These are phyloP conservation scores for Ustilago trichophora DNA, from an alignment of 1,284 basidiomycete species.

Conservation along the genomic window DNA sequence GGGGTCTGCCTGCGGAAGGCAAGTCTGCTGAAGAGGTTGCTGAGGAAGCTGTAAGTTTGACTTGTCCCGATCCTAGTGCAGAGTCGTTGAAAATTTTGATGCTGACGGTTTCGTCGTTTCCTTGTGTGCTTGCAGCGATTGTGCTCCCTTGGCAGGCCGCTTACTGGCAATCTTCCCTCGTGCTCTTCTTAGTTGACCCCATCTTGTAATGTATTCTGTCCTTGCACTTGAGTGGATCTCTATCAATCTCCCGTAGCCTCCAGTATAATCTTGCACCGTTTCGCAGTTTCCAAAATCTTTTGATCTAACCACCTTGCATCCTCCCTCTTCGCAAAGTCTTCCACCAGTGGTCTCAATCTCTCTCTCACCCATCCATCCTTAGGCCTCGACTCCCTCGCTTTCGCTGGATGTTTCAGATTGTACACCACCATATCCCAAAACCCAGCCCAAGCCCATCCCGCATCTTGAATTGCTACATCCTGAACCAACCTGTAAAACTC, in stretches of 20 bases:
- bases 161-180: constrained; percentile 54
- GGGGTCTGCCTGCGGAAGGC: constrained; percentile 36
- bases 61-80: no score
- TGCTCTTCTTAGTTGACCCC: constrained; percentile 62
- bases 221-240: no score
- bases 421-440: constrained; percentile 59
- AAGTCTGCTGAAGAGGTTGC: constrained; percentile 70
- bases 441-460: constrained; percentile 62
- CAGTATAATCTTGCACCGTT: constrained; percentile 9
- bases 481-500: constrained; percentile 54
- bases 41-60: no score
- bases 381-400: constrained; percentile 7
- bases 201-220: background rate
- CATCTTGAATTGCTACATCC: constrained; percentile 50
- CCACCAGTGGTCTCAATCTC: constrained; percentile 10
- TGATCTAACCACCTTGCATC: constrained; percentile 18
- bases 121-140: no score
- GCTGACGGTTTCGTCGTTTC: no score
- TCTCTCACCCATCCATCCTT: constrained; percentile 8
- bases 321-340: constrained; percentile 13
- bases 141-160: constrained; percentile 49
- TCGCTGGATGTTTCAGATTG: constrained; percentile 30
- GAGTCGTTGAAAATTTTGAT: no score
- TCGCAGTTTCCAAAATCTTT: constrained; percentile 6
- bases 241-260: constrained; percentile 1